Percentiles rank a stretch among this genome's conserved stretches.
Conservation (phyloP, 306 rosid genomes). For the Parietaria judaica region DNA sequence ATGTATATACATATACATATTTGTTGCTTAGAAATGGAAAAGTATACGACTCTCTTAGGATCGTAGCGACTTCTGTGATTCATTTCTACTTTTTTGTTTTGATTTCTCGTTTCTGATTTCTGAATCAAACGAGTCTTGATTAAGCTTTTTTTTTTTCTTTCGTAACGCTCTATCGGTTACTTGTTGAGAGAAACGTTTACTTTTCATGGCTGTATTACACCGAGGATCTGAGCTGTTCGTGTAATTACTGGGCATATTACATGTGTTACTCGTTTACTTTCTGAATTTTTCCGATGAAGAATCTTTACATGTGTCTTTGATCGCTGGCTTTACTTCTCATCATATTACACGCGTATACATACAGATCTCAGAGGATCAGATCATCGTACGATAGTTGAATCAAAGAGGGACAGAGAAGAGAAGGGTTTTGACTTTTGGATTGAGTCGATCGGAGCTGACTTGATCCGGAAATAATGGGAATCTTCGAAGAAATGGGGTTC, state of each 20-base stretch:
- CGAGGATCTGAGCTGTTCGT: neutral
- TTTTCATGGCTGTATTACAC: neutral
- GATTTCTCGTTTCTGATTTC: neutral
- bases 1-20: neutral
- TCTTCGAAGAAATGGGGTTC: constrained; percentile 41
- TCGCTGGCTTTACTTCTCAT: neutral
- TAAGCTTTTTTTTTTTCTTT: neutral
- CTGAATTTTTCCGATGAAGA: neutral
- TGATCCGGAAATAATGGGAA: constrained; percentile 19
- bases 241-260: neutral
- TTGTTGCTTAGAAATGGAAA: constrained; percentile 5
- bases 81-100: neutral
- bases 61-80: neutral
- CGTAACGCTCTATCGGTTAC: neutral
- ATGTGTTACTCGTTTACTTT: neutral
- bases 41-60: neutral
- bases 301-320: neutral
- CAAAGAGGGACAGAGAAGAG: neutral
- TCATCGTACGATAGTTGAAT: too few species aligned
- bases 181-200: neutral
- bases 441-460: neutral
- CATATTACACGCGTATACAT: constrained; percentile 4
- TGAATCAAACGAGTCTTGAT: neutral
- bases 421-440: neutral
- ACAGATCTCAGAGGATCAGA: constrained; percentile 6